Conservation (phyloP, 2,329 filamentous ascomycete genomes). For the Cladosporium sp. region DNA sequence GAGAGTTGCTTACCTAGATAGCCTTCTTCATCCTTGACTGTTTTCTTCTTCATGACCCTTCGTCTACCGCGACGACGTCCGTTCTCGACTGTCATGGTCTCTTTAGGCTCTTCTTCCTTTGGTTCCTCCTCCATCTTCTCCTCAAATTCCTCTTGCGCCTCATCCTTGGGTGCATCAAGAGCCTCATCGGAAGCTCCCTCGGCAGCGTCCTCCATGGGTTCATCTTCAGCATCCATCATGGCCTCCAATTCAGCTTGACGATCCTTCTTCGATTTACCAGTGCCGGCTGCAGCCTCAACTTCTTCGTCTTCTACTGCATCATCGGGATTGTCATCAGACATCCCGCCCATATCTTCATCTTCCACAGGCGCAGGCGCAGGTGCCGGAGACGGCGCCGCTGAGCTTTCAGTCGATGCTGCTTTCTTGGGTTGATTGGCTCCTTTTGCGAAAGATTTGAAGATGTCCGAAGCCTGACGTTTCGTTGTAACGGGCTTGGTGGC, state of each 20-base stretch:
- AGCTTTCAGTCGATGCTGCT: constrained; percentile 34
- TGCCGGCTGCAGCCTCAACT: constrained; percentile 37
- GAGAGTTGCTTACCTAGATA: constrained; percentile 64
- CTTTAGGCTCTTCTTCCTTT: constrained; percentile 32
- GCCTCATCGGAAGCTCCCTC: constrained; percentile 19
- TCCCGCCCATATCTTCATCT: constrained; percentile 29
- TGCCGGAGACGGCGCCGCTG: constrained; percentile 30
- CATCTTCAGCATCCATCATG: constrained; percentile 67
- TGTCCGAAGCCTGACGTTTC: constrained; percentile 59
- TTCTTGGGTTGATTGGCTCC: constrained; percentile 23
- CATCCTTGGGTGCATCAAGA: constrained; percentile 3
- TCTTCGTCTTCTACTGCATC: constrained; percentile 55
- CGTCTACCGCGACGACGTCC: constrained; percentile 72
- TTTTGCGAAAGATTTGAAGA: constrained; percentile 78
- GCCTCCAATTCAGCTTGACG: constrained; percentile 61
- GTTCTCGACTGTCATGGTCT: constrained; percentile 50
- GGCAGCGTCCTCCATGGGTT: constrained; percentile 23
- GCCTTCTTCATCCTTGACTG: constrained; percentile 79
- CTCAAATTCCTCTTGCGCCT: constrained; percentile 44
- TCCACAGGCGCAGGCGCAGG: constrained; percentile 31
- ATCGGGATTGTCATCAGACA: constrained; percentile 43
- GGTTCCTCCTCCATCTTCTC: constrained; percentile 50
- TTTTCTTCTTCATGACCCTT: constrained; percentile 82
- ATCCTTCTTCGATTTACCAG: constrained; percentile 50
- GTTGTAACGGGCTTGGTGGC: constrained; percentile 36